Percentiles rank a stretch among this genome's conserved stretches.
Conservation (phyloP, 2,329 filamentous ascomycete species). For the Claviceps africana region DNA sequence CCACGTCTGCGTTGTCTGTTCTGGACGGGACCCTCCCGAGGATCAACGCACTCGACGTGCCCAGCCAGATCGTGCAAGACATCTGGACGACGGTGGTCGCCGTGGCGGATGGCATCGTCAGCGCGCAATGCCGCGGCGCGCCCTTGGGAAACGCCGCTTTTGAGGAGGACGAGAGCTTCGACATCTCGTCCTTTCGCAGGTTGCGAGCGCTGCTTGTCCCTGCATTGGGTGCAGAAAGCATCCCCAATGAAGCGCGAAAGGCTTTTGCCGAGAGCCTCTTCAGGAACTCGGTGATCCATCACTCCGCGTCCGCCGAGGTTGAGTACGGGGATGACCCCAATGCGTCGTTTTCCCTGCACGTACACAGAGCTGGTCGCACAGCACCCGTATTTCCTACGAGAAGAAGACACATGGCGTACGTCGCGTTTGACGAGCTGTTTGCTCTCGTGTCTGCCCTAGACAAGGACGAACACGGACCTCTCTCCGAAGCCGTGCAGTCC, state of each 20-base stretch:
- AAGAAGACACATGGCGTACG: constrained; percentile 62
- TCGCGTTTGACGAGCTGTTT: constrained; percentile 69
- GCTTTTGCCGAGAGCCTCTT: constrained; percentile 67
- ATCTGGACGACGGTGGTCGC: constrained; percentile 60
- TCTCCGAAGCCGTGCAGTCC: not conserved
- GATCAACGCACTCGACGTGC: constrained; percentile 34
- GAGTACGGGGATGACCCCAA: constrained; percentile 32
- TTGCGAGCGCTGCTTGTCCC: constrained; percentile 63
- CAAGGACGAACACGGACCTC: constrained; percentile 3
- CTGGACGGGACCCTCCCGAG: constrained; percentile 51
- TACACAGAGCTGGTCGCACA: constrained; percentile 56
- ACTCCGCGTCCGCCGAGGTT: constrained; percentile 42
- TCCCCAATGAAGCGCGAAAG: constrained; percentile 54
- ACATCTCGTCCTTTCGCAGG: constrained; percentile 58
- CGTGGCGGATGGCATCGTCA: constrained; percentile 55
- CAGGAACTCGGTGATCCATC: constrained; percentile 66
- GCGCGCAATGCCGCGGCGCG: constrained; percentile 42
- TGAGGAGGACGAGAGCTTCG: constrained; percentile 61
- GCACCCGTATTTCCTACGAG: constrained; percentile 49
- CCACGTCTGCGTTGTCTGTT: constrained; percentile 53
- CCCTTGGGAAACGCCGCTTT: constrained; percentile 34
- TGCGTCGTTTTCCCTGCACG: constrained; percentile 48
- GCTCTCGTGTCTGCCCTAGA: constrained; percentile 40
- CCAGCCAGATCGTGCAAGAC: constrained; percentile 30
- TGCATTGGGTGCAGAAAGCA: constrained; percentile 47